Evolutionary conservation across 805 yeast genomes (phyloP).

Genomic region (Lachancea fermentati): DNA sequence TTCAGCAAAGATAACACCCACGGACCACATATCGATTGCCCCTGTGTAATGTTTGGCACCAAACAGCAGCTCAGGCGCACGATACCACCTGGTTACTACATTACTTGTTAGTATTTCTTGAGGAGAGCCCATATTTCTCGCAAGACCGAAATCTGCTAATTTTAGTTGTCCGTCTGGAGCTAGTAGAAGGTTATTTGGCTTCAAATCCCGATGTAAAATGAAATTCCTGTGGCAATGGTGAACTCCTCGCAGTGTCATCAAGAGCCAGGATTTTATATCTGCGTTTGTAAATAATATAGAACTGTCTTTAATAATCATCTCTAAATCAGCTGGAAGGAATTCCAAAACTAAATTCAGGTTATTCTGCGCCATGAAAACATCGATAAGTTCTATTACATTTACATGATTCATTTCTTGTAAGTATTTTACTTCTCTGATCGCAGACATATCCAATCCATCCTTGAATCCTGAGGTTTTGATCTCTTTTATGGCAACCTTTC

Average conservation of each 20-base stretch:
- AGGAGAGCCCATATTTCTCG: constrained; percentile 75
- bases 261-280: constrained; percentile 87
- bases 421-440: constrained; percentile 87
- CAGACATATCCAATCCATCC: constrained; percentile 97
- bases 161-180: constrained; percentile 86
- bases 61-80: constrained; percentile 89
- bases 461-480: constrained; percentile 91
- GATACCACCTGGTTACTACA: constrained; percentile 96
- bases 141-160: constrained; percentile 96
- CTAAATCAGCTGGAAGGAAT: constrained; percentile 87
- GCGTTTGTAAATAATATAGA: constrained; percentile 71
- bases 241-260: constrained; percentile 91
- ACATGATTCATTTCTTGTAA: constrained; percentile 72
- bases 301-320: constrained; percentile 78
- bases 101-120: constrained; percentile 79
- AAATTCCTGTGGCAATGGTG: constrained; percentile 93
- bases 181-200: constrained; percentile 83
- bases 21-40: constrained; percentile 93
- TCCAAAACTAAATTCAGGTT: constrained; percentile 84
- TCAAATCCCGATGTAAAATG: constrained; percentile 86
- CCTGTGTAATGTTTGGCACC: constrained; percentile 87
- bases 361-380: constrained; percentile 67
- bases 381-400: constrained; percentile 82
- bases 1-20: constrained; percentile 94
- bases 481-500: constrained; percentile 86